Evolutionary conservation across 805 yeast species (phyloP), one percentile per base, ranked within the genome.

Genomic region (Metschnikowia koreensis): DNA sequence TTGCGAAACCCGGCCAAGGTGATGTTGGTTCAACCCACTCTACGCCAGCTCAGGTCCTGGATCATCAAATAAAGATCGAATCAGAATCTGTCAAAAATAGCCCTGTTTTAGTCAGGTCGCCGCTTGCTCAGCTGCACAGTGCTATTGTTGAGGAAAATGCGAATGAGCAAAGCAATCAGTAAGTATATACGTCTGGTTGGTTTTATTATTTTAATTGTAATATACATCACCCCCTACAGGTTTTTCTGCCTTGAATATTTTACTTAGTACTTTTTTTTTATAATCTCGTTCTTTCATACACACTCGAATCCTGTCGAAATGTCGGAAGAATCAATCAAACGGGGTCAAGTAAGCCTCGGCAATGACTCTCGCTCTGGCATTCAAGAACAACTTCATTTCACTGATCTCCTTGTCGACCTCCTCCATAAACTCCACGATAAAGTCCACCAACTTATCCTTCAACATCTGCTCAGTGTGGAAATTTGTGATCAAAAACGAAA

Each of bases 351-450:
- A 93, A 7, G 97, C 93, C 71, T 94, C 99, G 28, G 99, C 99
- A 45, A 91, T 96, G 55, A 90, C 93, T 76, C 99, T 87, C 12
- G 99, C 99, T 66, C 99, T 83, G 12, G 99, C 97, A 66, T 94
- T 94, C 68, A 94, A 81, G 69, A 93, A 94, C 69, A 94, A 80
- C 73, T 94, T 94, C 96, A 94, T 94, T 69, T 94, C 99, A 70
- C 97, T 89, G 65, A 94, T 94, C 71, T 94, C 99, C 75, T 91
- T 93, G 70, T 94, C 99, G 16, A 94, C 99, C 65, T 92, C 99
- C 70, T 94, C 98, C 98, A 94, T 92, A 69, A 94, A 94, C 74
- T 94, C 98, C 60, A 94, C 90, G 60, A 94, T 92, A 69, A 94
- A 94, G 70, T 94, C 99, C 41, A 94, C 96, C 62, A 94, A 80